Evolutionary conservation across 805 yeast species (phyloP).

Genomic region (Suhomyces vadensis): DNA sequence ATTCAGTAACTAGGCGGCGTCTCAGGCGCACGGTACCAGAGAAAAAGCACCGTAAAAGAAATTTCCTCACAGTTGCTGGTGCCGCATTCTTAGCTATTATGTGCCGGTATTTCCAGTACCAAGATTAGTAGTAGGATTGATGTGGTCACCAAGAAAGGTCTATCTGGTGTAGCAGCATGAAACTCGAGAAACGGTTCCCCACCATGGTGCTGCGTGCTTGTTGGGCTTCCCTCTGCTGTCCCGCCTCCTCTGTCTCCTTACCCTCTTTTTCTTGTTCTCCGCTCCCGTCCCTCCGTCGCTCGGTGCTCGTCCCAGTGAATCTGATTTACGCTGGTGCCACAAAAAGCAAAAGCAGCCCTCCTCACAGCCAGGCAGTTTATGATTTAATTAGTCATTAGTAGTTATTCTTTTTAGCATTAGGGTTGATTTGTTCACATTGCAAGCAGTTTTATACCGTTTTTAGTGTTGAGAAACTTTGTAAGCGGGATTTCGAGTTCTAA

Average conservation of each 20-base stretch:
- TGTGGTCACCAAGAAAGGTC: too few relatives aligned
- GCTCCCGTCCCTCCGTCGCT: background rate
- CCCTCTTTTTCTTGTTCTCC: background rate
- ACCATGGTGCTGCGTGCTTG: too few relatives aligned
- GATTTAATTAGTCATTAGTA: background rate
- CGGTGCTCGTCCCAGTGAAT: background rate
- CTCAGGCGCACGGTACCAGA: background rate
- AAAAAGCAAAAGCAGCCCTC: background rate
- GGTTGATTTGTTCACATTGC: background rate
- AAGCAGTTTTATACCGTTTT: background rate
- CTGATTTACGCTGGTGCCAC: slow-evolving; percentile 1
- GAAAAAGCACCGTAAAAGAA: background rate
- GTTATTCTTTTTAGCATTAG: background rate
- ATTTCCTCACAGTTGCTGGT: slow-evolving; percentile 2
- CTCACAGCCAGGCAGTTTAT: background rate
- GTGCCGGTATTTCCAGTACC: slow-evolving; percentile 3
- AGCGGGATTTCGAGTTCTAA: background rate
- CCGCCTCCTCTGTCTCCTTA: background rate
- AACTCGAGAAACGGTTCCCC: too few relatives aligned
- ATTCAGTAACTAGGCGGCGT: background rate
- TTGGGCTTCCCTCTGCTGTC: too few relatives aligned
- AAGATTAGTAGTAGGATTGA: background rate
- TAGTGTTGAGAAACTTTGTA: background rate
- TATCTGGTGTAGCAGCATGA: too few relatives aligned
- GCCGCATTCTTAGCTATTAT: background rate